Conservation (phyloP, 768 basidiomycete genomes). For the Gloeophyllum trabeum region DNA sequence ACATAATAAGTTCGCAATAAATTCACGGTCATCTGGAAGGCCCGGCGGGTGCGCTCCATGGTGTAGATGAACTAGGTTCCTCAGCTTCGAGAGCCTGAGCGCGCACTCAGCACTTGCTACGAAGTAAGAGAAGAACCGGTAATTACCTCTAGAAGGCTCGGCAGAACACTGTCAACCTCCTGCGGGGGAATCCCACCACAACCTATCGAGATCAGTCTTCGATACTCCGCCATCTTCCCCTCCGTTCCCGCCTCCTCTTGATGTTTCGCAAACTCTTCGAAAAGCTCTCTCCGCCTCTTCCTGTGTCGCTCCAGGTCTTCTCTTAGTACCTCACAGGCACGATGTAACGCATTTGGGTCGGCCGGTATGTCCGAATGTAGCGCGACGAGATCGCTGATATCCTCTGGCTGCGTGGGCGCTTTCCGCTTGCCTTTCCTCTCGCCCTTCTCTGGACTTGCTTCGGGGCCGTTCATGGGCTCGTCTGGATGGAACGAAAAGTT, state of each 20-base stretch:
- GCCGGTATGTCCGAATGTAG: constrained; percentile 48
- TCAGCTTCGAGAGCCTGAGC: constrained; percentile 71
- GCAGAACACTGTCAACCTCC: constrained; percentile 84
- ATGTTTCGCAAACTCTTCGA: constrained; percentile 67
- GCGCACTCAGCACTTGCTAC: constrained; percentile 3
- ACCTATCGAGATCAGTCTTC: constrained; percentile 79
- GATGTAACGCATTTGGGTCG: constrained; percentile 39
- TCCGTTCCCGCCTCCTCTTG: constrained; percentile 88
- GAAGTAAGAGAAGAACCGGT: constrained; percentile 2
- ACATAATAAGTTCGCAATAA: no score
- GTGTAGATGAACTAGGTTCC: constrained; percentile 50
- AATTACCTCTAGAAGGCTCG: constrained; percentile 71
- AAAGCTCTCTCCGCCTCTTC: constrained; percentile 58
- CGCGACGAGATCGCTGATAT: constrained; percentile 50
- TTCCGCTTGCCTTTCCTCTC: constrained; percentile 39
- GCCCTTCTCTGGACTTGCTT: constrained; percentile 26
- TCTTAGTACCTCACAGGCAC: constrained; percentile 47
- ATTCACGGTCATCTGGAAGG: no score
- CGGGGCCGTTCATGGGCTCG: constrained; percentile 32
- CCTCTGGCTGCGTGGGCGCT: constrained; percentile 35
- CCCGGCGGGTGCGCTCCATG: constrained; percentile 29
- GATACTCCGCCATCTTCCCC: constrained; percentile 81
- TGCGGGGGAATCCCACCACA: constrained; percentile 77
- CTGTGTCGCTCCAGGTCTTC: constrained; percentile 56
- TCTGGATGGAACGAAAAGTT: constrained; percentile 36